These are phyloP conservation scores for Cladosporium sphaerospermum DNA, from an alignment of 2,329 filamentous ascomycete species.

Conservation along the genomic window DNA sequence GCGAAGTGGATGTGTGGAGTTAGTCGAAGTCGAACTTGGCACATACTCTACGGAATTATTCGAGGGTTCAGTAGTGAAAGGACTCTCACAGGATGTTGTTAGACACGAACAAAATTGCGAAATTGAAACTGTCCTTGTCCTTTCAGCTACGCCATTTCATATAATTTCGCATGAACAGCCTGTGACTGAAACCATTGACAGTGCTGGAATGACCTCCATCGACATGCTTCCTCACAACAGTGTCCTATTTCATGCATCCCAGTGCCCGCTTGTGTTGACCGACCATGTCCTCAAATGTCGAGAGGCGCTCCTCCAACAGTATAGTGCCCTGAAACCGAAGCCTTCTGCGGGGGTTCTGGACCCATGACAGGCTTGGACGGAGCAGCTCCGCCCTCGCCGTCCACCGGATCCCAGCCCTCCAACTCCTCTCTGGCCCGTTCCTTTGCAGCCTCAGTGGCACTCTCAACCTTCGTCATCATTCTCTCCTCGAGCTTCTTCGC, in stretches of 20 bases:
- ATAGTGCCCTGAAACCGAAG: slow-evolving; percentile 13
- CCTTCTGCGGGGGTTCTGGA: not conserved
- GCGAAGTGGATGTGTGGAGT: slow-evolving; percentile 22
- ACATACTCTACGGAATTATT: not conserved
- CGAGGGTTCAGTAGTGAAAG: too few relatives aligned
- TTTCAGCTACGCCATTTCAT: too few relatives aligned
- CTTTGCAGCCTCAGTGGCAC: slow-evolving; percentile 26
- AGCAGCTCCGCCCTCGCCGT: slow-evolving; percentile 31
- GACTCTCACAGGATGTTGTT: too few relatives aligned
- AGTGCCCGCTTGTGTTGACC: too few relatives aligned
- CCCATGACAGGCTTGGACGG: slow-evolving; percentile 7
- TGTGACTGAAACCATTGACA: too few relatives aligned
- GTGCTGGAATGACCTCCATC: too few relatives aligned
- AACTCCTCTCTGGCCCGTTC: slow-evolving; percentile 35
- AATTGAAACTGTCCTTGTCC: too few relatives aligned
- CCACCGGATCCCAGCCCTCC: slow-evolving; percentile 34
- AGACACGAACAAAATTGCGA: too few relatives aligned
- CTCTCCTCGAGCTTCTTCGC: slow-evolving; percentile 23
- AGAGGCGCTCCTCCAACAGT: slow-evolving; percentile 21
- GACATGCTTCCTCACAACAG: too few relatives aligned
- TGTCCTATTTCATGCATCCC: too few relatives aligned
- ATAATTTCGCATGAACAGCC: too few relatives aligned
- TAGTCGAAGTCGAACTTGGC: not conserved
- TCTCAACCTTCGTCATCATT: slow-evolving; percentile 22
- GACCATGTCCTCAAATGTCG: slow-evolving; percentile 16